Percentiles rank a stretch among this genome's conserved stretches.
Evolutionary conservation across 371 early-diverging fungal species (phyloP).

Genomic region (Neoconidiobolus thromboides): DNA sequence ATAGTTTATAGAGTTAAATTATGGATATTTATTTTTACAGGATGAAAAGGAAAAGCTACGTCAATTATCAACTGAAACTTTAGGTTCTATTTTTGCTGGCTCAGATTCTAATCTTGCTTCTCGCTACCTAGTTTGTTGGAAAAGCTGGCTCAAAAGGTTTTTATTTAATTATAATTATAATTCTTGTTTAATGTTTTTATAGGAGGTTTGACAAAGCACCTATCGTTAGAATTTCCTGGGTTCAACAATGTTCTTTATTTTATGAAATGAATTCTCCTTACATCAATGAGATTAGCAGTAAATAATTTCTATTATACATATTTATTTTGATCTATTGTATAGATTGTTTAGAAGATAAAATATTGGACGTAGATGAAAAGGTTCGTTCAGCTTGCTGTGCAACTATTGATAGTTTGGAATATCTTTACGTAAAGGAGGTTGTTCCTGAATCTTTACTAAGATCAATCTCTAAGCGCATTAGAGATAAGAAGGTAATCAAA

Average conservation of each 20-base stretch:
- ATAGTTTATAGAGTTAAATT: too few species aligned
- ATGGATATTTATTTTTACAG: not conserved
- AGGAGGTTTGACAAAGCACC: conserved; percentile 56
- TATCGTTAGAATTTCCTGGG: conserved; percentile 51
- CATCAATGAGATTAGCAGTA: conserved; percentile 44
- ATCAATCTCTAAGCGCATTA: conserved; percentile 52
- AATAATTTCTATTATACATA: not conserved
- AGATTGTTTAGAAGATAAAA: conserved; percentile 34
- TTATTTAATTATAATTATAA: not conserved
- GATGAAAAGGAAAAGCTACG: conserved; percentile 56
- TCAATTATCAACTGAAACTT: conserved; percentile 45
- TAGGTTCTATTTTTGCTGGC: conserved; percentile 66
- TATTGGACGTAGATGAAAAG: conserved; percentile 83
- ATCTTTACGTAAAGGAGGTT: conserved; percentile 23
- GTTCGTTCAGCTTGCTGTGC: conserved; percentile 62
- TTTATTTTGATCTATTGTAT: not conserved
- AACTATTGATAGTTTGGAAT: conserved; percentile 38
- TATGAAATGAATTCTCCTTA: conserved; percentile 45
- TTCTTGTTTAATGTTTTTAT: not conserved
- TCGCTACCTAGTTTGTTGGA: conserved; percentile 68
- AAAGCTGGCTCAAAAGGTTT: conserved; percentile 47
- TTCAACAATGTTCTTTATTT: conserved; percentile 39
- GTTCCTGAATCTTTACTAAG: conserved; percentile 35
- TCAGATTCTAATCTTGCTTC: conserved; percentile 31
- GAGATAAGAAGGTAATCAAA: conserved; percentile 57